Conservation (phyloP, 108 stramenopile genomes). For the Schizochytrium sp. region DNA sequence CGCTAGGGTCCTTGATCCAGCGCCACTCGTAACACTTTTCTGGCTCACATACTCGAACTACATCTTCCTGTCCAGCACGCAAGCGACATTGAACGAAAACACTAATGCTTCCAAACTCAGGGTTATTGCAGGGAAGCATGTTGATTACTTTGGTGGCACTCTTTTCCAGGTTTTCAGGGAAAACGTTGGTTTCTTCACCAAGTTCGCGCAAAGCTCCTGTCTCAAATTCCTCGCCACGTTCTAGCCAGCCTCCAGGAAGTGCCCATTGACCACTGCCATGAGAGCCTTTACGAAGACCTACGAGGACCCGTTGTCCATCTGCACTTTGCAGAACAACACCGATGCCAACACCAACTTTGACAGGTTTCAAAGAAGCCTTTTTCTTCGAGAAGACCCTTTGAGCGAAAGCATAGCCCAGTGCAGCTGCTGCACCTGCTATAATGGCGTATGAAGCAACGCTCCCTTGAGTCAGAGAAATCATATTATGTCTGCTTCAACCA, state of each 20-base stretch:
- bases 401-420: neutral
- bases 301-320: constrained; percentile 14
- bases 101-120: neutral
- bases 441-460: neutral
- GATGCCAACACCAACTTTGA: constrained; percentile 21
- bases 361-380: neutral
- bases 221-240: constrained; percentile 46
- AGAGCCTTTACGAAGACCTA: constrained; percentile 64
- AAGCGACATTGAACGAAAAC: neutral
- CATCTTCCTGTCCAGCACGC: neutral
- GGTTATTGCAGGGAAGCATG: neutral
- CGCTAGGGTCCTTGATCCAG: neutral
- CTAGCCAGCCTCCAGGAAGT: constrained; percentile 65
- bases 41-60: neutral
- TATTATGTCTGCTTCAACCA: too few species aligned
- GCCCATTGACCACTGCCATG: constrained; percentile 65
- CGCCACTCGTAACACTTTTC: constrained; percentile 59
- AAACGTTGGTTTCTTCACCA: constrained; percentile 60
- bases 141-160: neutral
- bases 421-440: neutral
- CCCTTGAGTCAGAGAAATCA: too few species aligned
- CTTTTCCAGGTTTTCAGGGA: neutral
- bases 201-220: constrained; percentile 57
- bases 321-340: neutral
- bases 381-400: neutral